Percentiles rank a stretch among this genome's conserved stretches.
Conservation (phyloP, 305 asterid species). For the Fraxinus sp. region DNA sequence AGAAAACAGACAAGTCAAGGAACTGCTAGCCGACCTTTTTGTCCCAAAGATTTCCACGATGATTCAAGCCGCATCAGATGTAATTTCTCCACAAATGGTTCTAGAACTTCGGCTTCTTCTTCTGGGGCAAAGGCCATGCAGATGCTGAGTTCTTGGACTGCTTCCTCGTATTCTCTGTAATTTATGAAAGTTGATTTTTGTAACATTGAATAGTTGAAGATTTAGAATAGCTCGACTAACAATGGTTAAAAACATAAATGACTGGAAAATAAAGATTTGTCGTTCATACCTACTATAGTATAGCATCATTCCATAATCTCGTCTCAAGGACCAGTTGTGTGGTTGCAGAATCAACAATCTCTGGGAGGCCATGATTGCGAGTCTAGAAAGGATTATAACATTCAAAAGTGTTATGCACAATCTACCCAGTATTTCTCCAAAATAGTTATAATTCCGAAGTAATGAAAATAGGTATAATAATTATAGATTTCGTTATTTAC, state of each 20-base stretch:
- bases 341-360: constrained; percentile 86
- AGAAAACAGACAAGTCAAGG: constrained; percentile 28
- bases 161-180: constrained; percentile 69
- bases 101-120: constrained; percentile 65
- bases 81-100: constrained; percentile 75
- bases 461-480: not conserved
- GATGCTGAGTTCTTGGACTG: constrained; percentile 93
- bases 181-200: constrained; percentile 3
- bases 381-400: constrained; percentile 51
- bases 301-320: constrained; percentile 92
- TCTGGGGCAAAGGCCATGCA: constrained; percentile 98
- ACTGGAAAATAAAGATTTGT: not conserved
- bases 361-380: constrained; percentile 89
- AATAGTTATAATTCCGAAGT: not conserved
- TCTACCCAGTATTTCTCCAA: not conserved
- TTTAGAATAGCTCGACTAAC: not conserved
- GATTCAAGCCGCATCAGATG: constrained; percentile 58
- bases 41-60: constrained; percentile 57
- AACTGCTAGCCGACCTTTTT: constrained; percentile 43
- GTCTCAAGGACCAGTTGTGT: constrained; percentile 79
- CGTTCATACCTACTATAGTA: constrained; percentile 63
- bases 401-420: constrained; percentile 8
- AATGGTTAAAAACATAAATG: not conserved
- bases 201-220: not conserved
- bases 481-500: not conserved